Percentiles rank a stretch among this genome's conserved stretches.
These are phyloP conservation scores for Candida namnaoensis DNA, from an alignment of 805 yeast species.

Conservation along the genomic window DNA sequence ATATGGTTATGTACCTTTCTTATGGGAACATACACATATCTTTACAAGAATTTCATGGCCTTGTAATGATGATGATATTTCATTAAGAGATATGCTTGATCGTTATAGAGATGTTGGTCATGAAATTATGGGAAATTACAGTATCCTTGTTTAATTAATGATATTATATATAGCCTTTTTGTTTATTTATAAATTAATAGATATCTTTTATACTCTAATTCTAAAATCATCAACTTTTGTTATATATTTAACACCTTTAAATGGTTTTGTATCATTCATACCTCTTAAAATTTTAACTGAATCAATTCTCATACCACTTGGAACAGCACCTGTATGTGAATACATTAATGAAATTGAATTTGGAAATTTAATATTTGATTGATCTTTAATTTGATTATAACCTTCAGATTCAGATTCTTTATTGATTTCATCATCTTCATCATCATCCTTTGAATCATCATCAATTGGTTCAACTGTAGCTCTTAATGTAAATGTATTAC, in stretches of 20 bases:
- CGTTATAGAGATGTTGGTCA: not conserved
- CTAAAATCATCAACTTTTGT: slow-evolving; percentile 51
- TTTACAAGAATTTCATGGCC: slow-evolving; percentile 15
- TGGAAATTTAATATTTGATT: slow-evolving; percentile 22
- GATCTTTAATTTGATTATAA: not conserved
- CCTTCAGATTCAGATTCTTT: not conserved
- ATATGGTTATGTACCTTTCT: not conserved
- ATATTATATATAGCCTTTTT: too few relatives aligned
- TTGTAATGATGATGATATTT: slow-evolving; percentile 7
- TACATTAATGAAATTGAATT: slow-evolving; percentile 42
- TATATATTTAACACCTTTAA: slow-evolving; percentile 83
- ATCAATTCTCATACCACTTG: slow-evolving; percentile 69
- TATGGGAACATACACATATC: slow-evolving; percentile 9
- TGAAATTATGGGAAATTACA: too few relatives aligned
- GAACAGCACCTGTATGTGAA: slow-evolving; percentile 55
- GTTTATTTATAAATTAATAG: too few relatives aligned
- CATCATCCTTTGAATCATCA: slow-evolving; percentile 11
- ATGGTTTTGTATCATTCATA: slow-evolving; percentile 61
- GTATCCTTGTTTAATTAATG: too few relatives aligned
- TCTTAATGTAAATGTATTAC: slow-evolving; percentile 58
- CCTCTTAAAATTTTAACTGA: slow-evolving; percentile 56
- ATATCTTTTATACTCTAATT: not conserved
- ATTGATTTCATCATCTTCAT: slow-evolving; percentile 9
- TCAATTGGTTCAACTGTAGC: slow-evolving; percentile 38
- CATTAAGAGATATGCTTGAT: not conserved